Percentiles rank a stretch among this genome's conserved stretches.
Conservation (phyloP, 306 rosid species). For the Pterocarpus santalinus region DNA sequence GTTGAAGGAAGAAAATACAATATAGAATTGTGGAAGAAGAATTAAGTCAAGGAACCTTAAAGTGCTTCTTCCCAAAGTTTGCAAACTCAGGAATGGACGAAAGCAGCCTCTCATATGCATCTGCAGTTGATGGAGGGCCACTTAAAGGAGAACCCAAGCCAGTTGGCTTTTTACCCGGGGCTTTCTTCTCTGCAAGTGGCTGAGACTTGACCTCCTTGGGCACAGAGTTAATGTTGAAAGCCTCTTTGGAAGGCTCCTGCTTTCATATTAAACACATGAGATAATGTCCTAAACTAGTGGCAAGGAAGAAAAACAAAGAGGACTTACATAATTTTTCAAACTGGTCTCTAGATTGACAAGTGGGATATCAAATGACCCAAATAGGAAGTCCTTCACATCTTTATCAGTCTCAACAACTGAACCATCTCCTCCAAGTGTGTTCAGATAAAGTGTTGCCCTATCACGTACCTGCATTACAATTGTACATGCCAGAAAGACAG, state of each 20-base stretch:
- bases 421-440: constrained; percentile 87
- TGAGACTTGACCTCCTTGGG: constrained; percentile 88
- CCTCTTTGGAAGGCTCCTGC: constrained; percentile 94
- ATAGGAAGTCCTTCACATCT: constrained; percentile 79
- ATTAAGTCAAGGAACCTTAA: constrained; percentile 69
- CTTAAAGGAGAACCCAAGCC: constrained; percentile 85
- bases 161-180: constrained; percentile 86
- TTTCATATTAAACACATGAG: constrained; percentile 58
- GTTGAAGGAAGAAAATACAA: constrained; percentile 27
- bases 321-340: constrained; percentile 90
- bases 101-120: constrained; percentile 86
- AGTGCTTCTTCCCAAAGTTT: constrained; percentile 84
- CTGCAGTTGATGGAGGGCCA: constrained; percentile 76
- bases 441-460: constrained; percentile 93
- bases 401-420: constrained; percentile 78
- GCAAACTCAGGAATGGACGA: constrained; percentile 82
- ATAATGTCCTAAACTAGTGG: constrained; percentile 23
- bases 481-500: not conserved
- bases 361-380: constrained; percentile 92
- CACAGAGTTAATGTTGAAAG: constrained; percentile 85
- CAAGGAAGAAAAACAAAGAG: constrained; percentile 42
- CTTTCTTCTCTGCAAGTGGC: constrained; percentile 91
- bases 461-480: constrained; percentile 83
- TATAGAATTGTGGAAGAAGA: constrained; percentile 32
- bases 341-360: constrained; percentile 90